Evolutionary conservation across 148 eudicot genomes (phyloP).

Genomic region (Camellia sinensis): DNA sequence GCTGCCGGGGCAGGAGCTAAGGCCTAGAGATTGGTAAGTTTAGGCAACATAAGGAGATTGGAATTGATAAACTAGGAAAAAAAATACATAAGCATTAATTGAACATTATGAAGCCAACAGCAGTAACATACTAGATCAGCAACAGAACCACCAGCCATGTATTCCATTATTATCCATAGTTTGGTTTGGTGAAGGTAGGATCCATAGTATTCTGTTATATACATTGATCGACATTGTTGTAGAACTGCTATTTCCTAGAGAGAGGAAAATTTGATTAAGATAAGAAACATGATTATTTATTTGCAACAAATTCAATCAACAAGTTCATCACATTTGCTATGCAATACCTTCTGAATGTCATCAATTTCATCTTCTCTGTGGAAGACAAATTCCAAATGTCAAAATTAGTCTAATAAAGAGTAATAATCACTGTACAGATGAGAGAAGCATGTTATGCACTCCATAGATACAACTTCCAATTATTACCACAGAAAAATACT

Average conservation of each 20-base stretch:
- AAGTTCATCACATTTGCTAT: slow-evolving; percentile 5
- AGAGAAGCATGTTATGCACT: slow-evolving; percentile 13
- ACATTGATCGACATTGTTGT: slow-evolving; percentile 85
- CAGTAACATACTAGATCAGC: slow-evolving; percentile 84
- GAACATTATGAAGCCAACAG: slow-evolving; percentile 9
- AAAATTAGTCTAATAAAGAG: not conserved
- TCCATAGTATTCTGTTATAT: slow-evolving; percentile 93
- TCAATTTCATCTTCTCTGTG: slow-evolving; percentile 96
- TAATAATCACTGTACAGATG: not conserved
- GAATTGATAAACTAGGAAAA: not conserved
- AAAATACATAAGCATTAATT: not conserved
- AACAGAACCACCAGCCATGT: slow-evolving; percentile 99
- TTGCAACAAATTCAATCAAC: slow-evolving; percentile 10
- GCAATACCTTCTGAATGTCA: slow-evolving; percentile 86
- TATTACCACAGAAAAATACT: not conserved
- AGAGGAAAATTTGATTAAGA: slow-evolving; percentile 6
- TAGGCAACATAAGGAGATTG: not conserved
- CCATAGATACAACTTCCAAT: not conserved
- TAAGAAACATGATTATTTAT: slow-evolving; percentile 1
- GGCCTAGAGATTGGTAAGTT: too few species aligned
- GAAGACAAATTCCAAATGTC: slow-evolving; percentile 13
- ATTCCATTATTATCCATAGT: slow-evolving; percentile 95
- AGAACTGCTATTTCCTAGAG: slow-evolving; percentile 92
- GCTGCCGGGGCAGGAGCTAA: too few species aligned
- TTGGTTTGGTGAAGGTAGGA: slow-evolving; percentile 89